Conservation (phyloP, 2,329 filamentous ascomycete genomes). For the Cryphonectria parasitica region DNA sequence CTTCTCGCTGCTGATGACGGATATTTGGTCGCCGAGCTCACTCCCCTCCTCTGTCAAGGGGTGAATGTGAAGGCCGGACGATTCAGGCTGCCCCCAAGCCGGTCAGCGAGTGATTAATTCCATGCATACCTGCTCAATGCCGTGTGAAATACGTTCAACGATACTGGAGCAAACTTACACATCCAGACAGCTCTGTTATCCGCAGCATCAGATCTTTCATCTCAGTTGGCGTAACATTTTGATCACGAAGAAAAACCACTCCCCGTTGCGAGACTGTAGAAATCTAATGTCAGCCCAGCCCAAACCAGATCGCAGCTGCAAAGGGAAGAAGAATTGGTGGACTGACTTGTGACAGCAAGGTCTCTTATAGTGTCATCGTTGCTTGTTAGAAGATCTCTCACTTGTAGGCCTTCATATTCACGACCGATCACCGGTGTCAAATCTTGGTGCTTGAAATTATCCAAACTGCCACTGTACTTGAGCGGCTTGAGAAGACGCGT, state of each 20-base stretch:
- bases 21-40: constrained; percentile 59
- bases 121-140: neutral
- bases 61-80: constrained; percentile 58
- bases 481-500: constrained; percentile 30
- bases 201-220: constrained; percentile 51
- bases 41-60: constrained; percentile 56
- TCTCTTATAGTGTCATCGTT: constrained; percentile 41
- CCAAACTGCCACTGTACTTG: constrained; percentile 45
- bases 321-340: neutral
- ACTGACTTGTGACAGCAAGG: constrained; percentile 37
- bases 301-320: neutral
- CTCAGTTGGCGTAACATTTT: constrained; percentile 49
- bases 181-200: constrained; percentile 48
- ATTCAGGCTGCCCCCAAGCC: constrained; percentile 41
- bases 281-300: constrained; percentile 16
- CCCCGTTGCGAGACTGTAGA: constrained; percentile 49
- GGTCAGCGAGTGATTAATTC: constrained; percentile 5
- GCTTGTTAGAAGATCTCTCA: constrained; percentile 36
- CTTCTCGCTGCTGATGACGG: constrained; percentile 59
- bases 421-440: constrained; percentile 41
- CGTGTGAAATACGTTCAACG: neutral
- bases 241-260: constrained; percentile 54
- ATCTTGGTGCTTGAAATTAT: constrained; percentile 43
- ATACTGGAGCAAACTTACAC: constrained; percentile 33
- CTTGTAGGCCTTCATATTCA: constrained; percentile 39